Evolutionary conservation across 2,329 filamentous ascomycete genomes (phyloP), one percentile per base, ranked within the genome.

Genomic region (Colletotrichum neosansevieriae): DNA sequence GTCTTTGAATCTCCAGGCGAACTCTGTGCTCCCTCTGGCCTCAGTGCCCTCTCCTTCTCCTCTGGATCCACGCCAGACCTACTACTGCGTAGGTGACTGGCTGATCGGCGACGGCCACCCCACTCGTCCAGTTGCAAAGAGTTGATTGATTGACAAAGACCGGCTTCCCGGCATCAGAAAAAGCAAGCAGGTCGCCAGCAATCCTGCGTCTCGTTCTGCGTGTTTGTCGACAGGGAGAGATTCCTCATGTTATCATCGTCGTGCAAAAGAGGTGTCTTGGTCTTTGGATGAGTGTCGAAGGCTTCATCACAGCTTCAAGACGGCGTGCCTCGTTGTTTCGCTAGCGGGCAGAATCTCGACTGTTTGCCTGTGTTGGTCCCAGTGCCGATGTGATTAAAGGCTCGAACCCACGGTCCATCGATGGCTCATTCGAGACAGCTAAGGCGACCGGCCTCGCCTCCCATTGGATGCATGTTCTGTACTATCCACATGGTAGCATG

Each of bases 311-410:
- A 29, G 29, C 29, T 29, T 29, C 6, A 29, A 29, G 6, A 29
- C 19, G 13, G 21, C 34, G 15, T 58, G 53, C 34, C 9, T 38
- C 34, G 3, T 50, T 24, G 42, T 38, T 44, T 50, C 7, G 36
- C 56, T 29, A 59, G 9, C 34, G n/a, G 38, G 24, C 57, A 29
- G 42, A 49, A 66, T 50, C 24, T 49, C 36, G 49, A 50, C 54
- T 63, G 50, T 42, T 42, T 63, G 53, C 38, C 49, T 59, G 42
- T 50, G 59, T 44, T 65, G 53, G 60, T 60, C 58, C 29, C 45
- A 60, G 58, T 64, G 54, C 40, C 50, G 59, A 56, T 67, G 38
- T 62, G 50, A 70, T 71, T 70, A 71, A 67, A 71, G 69, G 66
- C 42, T 42, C 58, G 56, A 49, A 58, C 53, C 58, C 53, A 60